Evolutionary conservation across 768 basidiomycete genomes (phyloP).

Genomic region (Psilocybe cubensis): DNA sequence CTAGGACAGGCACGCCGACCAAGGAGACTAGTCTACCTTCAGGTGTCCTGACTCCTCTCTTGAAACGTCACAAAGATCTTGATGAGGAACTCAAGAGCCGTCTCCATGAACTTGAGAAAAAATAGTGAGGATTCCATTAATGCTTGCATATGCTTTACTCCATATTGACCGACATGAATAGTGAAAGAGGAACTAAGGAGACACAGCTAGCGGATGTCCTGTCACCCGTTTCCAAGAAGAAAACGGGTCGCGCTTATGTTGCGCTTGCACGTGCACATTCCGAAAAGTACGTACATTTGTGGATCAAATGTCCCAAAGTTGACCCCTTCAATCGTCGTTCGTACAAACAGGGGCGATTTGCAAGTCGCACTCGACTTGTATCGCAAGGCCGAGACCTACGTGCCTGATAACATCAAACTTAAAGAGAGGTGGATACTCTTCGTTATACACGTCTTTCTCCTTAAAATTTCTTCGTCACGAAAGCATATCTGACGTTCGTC

Average conservation of each 20-base stretch:
- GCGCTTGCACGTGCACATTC: conserved; percentile 80
- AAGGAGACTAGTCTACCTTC: conserved; percentile 45
- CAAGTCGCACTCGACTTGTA: conserved; percentile 81
- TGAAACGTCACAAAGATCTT: conserved; percentile 68
- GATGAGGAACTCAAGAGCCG: conserved; percentile 69
- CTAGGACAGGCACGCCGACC: conserved; percentile 34
- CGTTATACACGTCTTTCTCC: conserved; percentile 65
- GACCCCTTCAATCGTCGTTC: conserved; percentile 3
- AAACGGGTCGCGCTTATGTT: conserved; percentile 84
- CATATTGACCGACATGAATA: conserved; percentile 27
- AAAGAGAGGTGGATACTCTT: conserved; percentile 88
- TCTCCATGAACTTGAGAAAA: conserved; percentile 71
- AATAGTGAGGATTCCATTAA: conserved; percentile 55
- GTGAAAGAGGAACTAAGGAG: conserved; percentile 67
- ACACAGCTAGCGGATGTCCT: conserved; percentile 61
- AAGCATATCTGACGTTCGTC: conserved; percentile 44
- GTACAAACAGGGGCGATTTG: conserved; percentile 66
- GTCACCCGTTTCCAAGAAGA: conserved; percentile 78
- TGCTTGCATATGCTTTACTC: conserved; percentile 4
- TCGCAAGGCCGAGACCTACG: conserved; percentile 79
- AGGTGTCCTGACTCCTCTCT: conserved; percentile 61
- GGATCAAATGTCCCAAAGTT: conserved; percentile 2
- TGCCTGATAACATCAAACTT: conserved; percentile 85
- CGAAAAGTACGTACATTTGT: conserved; percentile 68
- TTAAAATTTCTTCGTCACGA: conserved; percentile 48